Base-by-base conservation (phyloP, 2,329 filamentous ascomycete species). In the Pseudogymnoascus sp. region DNA sequence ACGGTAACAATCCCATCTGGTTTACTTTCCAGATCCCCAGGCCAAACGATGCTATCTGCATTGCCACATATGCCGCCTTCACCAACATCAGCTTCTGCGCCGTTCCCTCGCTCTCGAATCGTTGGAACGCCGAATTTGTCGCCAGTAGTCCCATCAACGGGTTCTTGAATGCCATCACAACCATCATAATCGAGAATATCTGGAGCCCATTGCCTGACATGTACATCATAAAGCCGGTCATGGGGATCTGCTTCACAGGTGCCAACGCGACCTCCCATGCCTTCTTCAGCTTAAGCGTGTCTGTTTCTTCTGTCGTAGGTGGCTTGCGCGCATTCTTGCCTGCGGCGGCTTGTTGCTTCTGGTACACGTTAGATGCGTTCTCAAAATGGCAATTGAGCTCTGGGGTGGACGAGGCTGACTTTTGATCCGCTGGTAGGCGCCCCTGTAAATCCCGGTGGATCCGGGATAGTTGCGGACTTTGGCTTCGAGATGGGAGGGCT, bases 151-250 rank as follows among this genome's bases (percentile, higher is more conserved):
- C 95, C 76, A 91, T 85, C 65, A 99, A 83, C 9, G 95, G 95
- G 69, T 90, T 96, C 82, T 97, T 97, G 83, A 99, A 99, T 53
- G 96, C 87, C 89, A 97, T 97, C 72, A 93, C 93, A 17, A 97
- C 93, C 93, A 97, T 99, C 91, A 97, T 97, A 78, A 99, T 97
- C 77, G 90, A 96, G 81, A 99, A 99, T 69, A 99, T 97, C 76
- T 99, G 95, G 57, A 99, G 85, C 66, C 91, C 92, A 79, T 97
- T 99, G 72, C 95, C 95, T 33, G 93, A 96, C 95, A 99, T 99
- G 83, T 99, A 99, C 92, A 97, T 97, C 87, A 97, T 97, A 75
- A 99, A 93, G 67, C 88, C 93, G 64, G 96, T 97, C 95, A 99
- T 99, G 64, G 95, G 95, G 57, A 99, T 82, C 74, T 89, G 87